phyloP scores from a whole-genome alignment of 345 rosid species.

The Acer saccharum region DNA sequence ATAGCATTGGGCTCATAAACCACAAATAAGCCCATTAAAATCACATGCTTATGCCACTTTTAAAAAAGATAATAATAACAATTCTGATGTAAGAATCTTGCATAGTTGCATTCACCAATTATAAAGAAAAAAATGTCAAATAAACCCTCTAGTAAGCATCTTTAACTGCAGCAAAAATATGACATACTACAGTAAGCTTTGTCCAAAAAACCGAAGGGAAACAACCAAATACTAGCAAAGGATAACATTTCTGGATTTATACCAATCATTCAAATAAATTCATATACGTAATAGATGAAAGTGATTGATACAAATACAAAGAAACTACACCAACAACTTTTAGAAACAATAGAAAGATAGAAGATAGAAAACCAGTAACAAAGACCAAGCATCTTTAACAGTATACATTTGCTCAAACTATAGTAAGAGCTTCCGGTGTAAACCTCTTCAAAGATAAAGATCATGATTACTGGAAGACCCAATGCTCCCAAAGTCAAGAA shows the following conservation, averaged over 20 bases:
- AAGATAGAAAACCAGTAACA: not conserved
- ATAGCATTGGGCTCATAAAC: not conserved
- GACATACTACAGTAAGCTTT: not conserved
- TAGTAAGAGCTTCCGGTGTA: not conserved
- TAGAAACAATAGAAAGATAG: not conserved
- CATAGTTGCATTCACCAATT: not conserved
- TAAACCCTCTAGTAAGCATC: not conserved
- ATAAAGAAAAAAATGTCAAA: not conserved
- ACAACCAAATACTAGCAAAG: constrained; percentile 1
- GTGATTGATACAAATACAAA: not conserved
- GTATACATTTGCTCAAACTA: not conserved
- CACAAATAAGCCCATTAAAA: not conserved
- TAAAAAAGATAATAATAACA: not conserved
- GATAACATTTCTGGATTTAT: not conserved
- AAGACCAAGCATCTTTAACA: not conserved
- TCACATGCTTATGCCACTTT: not conserved
- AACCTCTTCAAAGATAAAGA: not conserved
- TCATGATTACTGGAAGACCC: not conserved
- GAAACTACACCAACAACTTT: not conserved
- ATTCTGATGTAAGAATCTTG: not conserved
- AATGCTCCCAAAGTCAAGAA: not conserved
- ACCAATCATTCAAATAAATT: not conserved
- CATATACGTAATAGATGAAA: not conserved
- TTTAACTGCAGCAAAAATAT: not conserved
- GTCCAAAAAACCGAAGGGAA: not conserved